These are phyloP conservation scores for Exobasidium rhododendri DNA, from an alignment of 1,284 basidiomycete species.

Conservation along the genomic window DNA sequence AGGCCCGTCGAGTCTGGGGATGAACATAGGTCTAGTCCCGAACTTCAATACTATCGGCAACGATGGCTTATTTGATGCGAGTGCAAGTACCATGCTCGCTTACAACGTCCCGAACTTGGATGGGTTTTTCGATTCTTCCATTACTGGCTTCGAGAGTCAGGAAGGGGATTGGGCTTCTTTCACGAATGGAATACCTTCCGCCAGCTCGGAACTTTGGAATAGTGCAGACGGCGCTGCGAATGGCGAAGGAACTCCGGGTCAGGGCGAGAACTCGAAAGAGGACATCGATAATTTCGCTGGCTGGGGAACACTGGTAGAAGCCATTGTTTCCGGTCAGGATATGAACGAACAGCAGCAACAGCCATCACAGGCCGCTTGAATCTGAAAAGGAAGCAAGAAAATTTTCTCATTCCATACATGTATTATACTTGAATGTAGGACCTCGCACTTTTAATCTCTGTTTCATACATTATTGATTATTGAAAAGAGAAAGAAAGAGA, in stretches of 20 bases:
- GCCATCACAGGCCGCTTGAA: not conserved
- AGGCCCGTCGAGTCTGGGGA: not conserved
- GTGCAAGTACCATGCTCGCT: not conserved
- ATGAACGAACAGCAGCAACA: not conserved
- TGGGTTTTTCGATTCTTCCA: slow-evolving; percentile 4
- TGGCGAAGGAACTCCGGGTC: not conserved
- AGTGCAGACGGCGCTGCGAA: not conserved
- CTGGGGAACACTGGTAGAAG: slow-evolving; percentile 15
- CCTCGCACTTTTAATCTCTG: no score
- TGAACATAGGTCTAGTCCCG: not conserved
- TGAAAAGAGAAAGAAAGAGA: no score
- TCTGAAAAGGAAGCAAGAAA: no score
- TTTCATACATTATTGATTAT: no score
- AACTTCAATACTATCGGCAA: not conserved
- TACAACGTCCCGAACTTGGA: slow-evolving; percentile 2
- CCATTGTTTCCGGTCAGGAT: slow-evolving; percentile 16
- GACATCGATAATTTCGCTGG: not conserved
- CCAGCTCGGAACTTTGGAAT: not conserved
- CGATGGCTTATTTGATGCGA: not conserved
- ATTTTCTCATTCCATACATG: no score
- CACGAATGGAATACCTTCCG: not conserved
- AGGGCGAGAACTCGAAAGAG: not conserved
- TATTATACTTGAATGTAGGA: no score
- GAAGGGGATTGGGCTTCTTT: not conserved
- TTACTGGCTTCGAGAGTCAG: not conserved